These are phyloP conservation scores for Candida michaelii DNA, from an alignment of 805 yeast genomes.

Conservation along the genomic window DNA sequence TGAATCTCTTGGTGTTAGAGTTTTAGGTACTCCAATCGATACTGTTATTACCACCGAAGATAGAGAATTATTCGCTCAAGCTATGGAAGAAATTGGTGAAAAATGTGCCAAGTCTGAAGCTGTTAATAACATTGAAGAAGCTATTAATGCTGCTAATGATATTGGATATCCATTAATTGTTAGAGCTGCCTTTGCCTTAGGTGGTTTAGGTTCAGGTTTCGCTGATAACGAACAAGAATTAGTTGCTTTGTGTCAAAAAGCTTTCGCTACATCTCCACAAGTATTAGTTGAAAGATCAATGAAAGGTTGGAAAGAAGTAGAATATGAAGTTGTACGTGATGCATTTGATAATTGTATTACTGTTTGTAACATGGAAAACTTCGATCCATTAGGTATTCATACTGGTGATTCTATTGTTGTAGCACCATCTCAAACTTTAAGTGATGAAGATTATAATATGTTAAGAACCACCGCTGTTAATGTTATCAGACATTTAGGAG, in stretches of 20 bases:
- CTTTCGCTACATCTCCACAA: constrained; percentile 95
- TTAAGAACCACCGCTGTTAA: constrained; percentile 96
- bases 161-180: constrained; percentile 97
- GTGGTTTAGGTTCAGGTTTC: constrained; percentile 97
- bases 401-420: constrained; percentile 99
- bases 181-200: constrained; percentile 95
- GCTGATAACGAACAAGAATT: constrained; percentile 83
- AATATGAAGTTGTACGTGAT: constrained; percentile 97
- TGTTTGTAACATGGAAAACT: constrained; percentile 98
- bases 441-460: constrained; percentile 98
- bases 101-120: constrained; percentile 97
- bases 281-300: constrained; percentile 93
- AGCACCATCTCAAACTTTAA: constrained; percentile 96
- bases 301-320: constrained; percentile 99
- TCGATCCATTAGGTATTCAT: constrained; percentile 96
- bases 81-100: constrained; percentile 90
- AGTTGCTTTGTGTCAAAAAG: constrained; percentile 79
- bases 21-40: constrained; percentile 94
- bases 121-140: constrained; percentile 90
- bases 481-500: constrained; percentile 96
- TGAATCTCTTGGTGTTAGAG: constrained; percentile 87
- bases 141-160: constrained; percentile 80
- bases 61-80: constrained; percentile 93
- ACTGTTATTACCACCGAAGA: constrained; percentile 97
- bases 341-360: constrained; percentile 96